Evolutionary conservation across 2,329 filamentous ascomycete genomes (phyloP), one percentile per base, ranked within the genome.

Genomic region (Pseudogymnoascus sp.): DNA sequence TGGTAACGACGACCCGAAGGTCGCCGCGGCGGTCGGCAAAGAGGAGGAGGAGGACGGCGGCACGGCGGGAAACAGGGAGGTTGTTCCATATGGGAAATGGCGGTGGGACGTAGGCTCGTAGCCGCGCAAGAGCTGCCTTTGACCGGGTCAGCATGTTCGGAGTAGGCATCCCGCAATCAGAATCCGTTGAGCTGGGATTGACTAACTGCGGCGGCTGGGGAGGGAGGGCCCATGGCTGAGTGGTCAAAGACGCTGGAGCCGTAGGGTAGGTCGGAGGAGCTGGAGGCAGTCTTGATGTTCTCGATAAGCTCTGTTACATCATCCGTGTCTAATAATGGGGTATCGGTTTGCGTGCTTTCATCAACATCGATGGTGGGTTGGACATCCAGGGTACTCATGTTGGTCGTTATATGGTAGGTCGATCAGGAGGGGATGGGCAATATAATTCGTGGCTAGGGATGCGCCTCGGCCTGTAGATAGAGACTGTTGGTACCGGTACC

Each of bases 21-120:
- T 95, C 88, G 38, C 92, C 92, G 63, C 81, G 78, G 41, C 82
- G 81, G 72, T 96, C 92, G 34, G 91, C 90, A 71, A 94, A 96
- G 1, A 97, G 80, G 58, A 97, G 80, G 56, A 97, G 81, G 59
- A 97, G 76, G 38, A 97, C 92, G 21, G 92, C 92, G 12, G 92
- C 92, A 65, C 91, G 84, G 63, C 89, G 82, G 64, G 77, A 82
- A 12, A 79, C 73, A 2, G 84, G 83, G 26, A 87, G 75, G 18
- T 73, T 73, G 67, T 85, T 79, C 84, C 84, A 87, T 61, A 81
- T 70, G 9, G 83, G 76, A 66, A 85, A 85, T 2, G 81, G 73
- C 1, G 83, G 83, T 15, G 84, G 78, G 61, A 75, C 78, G 70
- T 83, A 86, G 59, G 82, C 77, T 58, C 82, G 78, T 60, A 87